Percentiles rank a stretch among this genome's conserved stretches.
These are phyloP conservation scores for Curvularia spicifera DNA, from an alignment of 2,329 filamentous ascomycete species.

Conservation along the genomic window DNA sequence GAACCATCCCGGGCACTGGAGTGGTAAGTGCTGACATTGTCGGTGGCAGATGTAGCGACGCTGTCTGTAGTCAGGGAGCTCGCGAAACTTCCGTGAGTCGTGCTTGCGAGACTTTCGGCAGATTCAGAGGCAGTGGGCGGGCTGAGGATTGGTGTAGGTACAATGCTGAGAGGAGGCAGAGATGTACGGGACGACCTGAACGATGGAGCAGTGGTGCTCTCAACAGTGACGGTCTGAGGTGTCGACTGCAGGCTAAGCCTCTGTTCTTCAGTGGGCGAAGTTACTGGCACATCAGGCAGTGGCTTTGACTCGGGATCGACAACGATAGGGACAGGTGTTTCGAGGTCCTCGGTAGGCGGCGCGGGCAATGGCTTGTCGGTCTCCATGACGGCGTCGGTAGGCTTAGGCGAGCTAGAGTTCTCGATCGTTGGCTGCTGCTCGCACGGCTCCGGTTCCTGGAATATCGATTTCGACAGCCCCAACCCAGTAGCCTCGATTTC, in stretches of 20 bases:
- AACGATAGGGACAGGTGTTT: constrained; percentile 50
- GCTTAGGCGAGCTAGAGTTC: constrained; percentile 16
- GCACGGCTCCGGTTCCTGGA: constrained; percentile 38
- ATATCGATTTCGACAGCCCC: constrained; percentile 51
- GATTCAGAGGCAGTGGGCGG: constrained; percentile 37
- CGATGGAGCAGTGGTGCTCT: constrained; percentile 45
- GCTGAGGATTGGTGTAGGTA: constrained; percentile 37
- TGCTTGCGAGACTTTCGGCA: constrained; percentile 47
- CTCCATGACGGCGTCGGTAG: constrained; percentile 29
- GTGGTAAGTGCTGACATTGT: constrained; percentile 78
- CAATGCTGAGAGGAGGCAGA: constrained; percentile 46
- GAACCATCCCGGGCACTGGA: constrained; percentile 78
- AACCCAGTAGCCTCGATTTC: constrained; percentile 50
- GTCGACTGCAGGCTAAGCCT: constrained; percentile 33
- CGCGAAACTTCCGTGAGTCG: constrained; percentile 37
- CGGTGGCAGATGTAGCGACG: constrained; percentile 75
- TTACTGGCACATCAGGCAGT: constrained; percentile 66
- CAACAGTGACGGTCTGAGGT: constrained; percentile 31
- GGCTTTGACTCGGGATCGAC: constrained; percentile 68
- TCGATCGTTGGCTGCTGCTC: constrained; percentile 21
- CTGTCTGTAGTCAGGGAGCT: constrained; percentile 59
- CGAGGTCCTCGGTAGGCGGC: constrained; percentile 48
- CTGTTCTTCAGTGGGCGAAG: constrained; percentile 45
- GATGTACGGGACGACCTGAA: constrained; percentile 59
- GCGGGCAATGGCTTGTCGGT: constrained; percentile 49